These are phyloP conservation scores for Piloderma croceum DNA, from an alignment of 768 basidiomycete species.

Conservation along the genomic window DNA sequence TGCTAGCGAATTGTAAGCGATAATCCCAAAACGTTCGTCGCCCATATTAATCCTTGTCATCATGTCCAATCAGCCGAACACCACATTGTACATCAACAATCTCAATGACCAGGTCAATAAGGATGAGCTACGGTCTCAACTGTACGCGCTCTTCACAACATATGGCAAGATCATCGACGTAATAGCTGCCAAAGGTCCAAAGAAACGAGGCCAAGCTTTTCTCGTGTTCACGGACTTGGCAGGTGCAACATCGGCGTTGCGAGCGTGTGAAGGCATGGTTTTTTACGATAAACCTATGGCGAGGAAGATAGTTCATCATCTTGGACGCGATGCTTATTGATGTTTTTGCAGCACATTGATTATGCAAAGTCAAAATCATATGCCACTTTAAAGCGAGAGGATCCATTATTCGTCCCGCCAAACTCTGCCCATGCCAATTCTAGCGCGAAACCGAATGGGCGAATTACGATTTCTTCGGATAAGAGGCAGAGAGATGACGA, in stretches of 20 bases:
- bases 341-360: slow-evolving; percentile 63
- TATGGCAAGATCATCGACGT: slow-evolving; percentile 94
- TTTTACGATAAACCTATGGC: slow-evolving; percentile 94
- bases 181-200: slow-evolving; percentile 77
- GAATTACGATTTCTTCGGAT: slow-evolving; percentile 26
- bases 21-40: no score
- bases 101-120: slow-evolving; percentile 92
- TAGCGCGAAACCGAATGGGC: slow-evolving; percentile 36
- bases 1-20: no score
- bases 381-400: slow-evolving; percentile 73
- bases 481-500: slow-evolving; percentile 65
- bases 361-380: slow-evolving; percentile 90
- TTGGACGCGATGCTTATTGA: slow-evolving; percentile 2
- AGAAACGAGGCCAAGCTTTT: slow-evolving; percentile 93
- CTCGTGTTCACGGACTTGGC: slow-evolving; percentile 92
- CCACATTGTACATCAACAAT: slow-evolving; percentile 88
- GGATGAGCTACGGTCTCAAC: slow-evolving; percentile 75
- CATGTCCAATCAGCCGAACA: slow-evolving; percentile 74
- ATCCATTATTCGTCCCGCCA: slow-evolving; percentile 76
- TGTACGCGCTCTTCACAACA: slow-evolving; percentile 86
- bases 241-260: slow-evolving; percentile 86
- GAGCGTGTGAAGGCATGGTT: slow-evolving; percentile 86
- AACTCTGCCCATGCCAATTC: slow-evolving; percentile 56
- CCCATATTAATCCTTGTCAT: no score
- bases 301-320: slow-evolving; percentile 27